Base-by-base conservation (phyloP, 257 asterid genomes). In the Solanum acaule region DNA sequence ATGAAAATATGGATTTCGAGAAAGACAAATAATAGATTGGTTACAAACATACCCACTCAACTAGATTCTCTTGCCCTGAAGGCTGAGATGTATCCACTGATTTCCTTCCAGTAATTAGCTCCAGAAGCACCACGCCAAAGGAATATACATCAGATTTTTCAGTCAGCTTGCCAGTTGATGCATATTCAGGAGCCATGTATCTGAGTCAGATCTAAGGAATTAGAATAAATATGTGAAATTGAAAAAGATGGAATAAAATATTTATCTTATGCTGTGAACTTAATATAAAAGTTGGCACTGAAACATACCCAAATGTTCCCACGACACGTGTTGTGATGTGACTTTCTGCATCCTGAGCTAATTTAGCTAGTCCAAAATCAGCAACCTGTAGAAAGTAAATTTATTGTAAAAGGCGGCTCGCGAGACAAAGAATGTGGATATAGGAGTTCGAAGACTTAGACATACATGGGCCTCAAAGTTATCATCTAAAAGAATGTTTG, bases 141-240 rank as follows among this genome's bases (percentile, higher is more conserved):
- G 99, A 96, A 90, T 83, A 96, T 67, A 96, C 96, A 8, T 96
- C 99, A 4, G 98, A 96, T 89, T 94, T 96, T 73, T 95, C 99
- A 29, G 99, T 96, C 90, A 96, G 89, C 86, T 95, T 96, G 63
- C 99, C 99, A 88, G 96, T 96, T 34, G 96, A 91, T 92, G 99
- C 98, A 91, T 96, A 96, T 90, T 96, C 99, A 56, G 99, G 99
- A 89, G 99, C 99, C 99, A 96, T 94, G 93, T 96, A 96, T 88
- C 99, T 96, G 95, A 92, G 81, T 52, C 12, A 84, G 27, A 86
- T 46, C 59, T 46, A 73, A 73, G 31, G 71, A 86, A 86, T 86
- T 52, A 86, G 88, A 65, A 61, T 73, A 46, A 79, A 86, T 82
- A 82, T 49, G 70, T 38, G 44, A 15, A 29, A 49, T 6, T 49